These are phyloP conservation scores for Nitzschia sp. DNA, from an alignment of 108 stramenopile genomes.

Conservation along the genomic window DNA sequence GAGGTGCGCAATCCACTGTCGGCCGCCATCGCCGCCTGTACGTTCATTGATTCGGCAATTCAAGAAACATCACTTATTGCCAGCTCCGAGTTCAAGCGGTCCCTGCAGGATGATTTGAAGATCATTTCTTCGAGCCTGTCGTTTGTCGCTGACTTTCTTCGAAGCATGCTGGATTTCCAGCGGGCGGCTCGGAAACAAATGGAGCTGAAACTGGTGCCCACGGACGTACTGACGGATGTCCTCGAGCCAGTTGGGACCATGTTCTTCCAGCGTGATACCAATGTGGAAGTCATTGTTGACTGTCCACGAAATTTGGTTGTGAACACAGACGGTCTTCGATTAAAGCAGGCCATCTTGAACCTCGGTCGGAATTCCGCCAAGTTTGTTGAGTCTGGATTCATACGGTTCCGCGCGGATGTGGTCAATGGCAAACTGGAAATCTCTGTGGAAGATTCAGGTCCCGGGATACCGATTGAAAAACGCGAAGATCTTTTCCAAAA, in stretches of 20 bases:
- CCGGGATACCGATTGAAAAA: conserved; percentile 28
- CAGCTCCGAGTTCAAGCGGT: conserved; percentile 8
- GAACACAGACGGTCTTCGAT: conserved; percentile 11
- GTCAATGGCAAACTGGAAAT: conserved; percentile 5
- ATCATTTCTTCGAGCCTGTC: conserved; percentile 15
- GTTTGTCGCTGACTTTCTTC: conserved; percentile 31
- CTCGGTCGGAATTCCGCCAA: conserved; percentile 18
- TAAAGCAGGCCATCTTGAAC: conserved; percentile 28
- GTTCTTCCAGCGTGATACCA: not conserved
- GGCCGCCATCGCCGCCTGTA: conserved; percentile 31
- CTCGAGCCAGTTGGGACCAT: conserved; percentile 13
- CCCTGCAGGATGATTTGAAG: conserved; percentile 9
- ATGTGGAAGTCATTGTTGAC: conserved; percentile 11
- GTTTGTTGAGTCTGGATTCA: conserved; percentile 25
- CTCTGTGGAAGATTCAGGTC: conserved; percentile 31
- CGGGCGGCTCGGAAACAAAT: conserved; percentile 9
- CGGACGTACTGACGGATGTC: conserved; percentile 12
- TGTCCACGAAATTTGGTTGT: conserved; percentile 12
- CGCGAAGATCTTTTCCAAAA: conserved; percentile 17
- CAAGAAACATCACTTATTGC: not conserved
- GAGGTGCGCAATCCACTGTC: too few relatives aligned
- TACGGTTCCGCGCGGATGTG: conserved; percentile 14
- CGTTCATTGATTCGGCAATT: conserved; percentile 19
- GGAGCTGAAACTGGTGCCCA: not conserved
- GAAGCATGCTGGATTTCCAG: conserved; percentile 36